A percentile compares a stretch with the other conserved stretches of the same genome.
phyloP scores from a whole-genome alignment of 2,329 filamentous ascomycete genomes.

The Epichloe baconii region DNA sequence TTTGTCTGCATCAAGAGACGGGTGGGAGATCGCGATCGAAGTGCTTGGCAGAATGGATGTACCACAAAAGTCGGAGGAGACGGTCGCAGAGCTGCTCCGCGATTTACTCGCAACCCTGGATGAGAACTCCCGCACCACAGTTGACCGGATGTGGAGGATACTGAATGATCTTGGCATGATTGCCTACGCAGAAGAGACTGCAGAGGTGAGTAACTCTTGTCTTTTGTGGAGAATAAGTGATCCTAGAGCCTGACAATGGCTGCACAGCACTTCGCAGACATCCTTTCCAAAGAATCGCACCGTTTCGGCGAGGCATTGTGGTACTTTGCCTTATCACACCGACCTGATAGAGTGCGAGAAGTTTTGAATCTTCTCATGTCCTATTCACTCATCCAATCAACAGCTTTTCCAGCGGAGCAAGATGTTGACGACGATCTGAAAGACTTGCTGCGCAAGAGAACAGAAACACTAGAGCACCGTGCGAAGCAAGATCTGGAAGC shows the following conservation, averaged over 20 bases:
- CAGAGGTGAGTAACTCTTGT: conserved; percentile 49
- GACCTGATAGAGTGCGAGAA: conserved; percentile 64
- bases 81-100: conserved; percentile 58
- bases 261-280: conserved; percentile 58
- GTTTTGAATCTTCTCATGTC: conserved; percentile 80
- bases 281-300: conserved; percentile 56
- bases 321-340: conserved; percentile 82
- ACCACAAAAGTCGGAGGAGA: conserved; percentile 53
- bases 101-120: conserved; percentile 49
- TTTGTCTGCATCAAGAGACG: conserved; percentile 42
- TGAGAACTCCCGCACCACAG: conserved; percentile 54
- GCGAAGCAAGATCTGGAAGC: conserved; percentile 67
- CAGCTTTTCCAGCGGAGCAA: conserved; percentile 56
- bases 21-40: conserved; percentile 83
- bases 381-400: conserved; percentile 75
- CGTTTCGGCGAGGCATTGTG: conserved; percentile 77
- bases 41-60: conserved; percentile 74
- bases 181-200: conserved; percentile 65
- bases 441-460: conserved; percentile 57
- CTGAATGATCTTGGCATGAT: conserved; percentile 68
- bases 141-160: conserved; percentile 71
- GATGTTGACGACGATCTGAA: conserved; percentile 64
- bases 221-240: not conserved
- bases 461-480: conserved; percentile 56
- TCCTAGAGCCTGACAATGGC: conserved; percentile 14